These are phyloP conservation scores for Leishmania lainsoni DNA, from an alignment of 208 protist genomes.

Conservation along the genomic window DNA sequence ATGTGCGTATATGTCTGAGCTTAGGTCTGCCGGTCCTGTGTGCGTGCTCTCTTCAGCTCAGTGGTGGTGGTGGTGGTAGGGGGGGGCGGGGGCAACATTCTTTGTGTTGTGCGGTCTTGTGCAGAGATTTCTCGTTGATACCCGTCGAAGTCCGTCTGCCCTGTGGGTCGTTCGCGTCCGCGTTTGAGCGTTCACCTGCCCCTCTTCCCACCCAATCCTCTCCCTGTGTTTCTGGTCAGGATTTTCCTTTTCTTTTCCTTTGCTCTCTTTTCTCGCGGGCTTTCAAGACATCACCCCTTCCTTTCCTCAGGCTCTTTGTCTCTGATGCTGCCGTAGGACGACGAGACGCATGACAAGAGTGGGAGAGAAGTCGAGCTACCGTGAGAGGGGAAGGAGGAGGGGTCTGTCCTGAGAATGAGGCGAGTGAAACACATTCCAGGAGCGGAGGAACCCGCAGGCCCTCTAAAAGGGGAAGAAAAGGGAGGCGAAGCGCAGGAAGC, in stretches of 20 bases:
- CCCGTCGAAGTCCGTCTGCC: background rate
- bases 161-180: background rate
- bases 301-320: background rate
- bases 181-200: background rate
- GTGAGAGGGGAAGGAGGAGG: background rate
- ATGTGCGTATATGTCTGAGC: background rate
- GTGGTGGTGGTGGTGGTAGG: too few relatives aligned
- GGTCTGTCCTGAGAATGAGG: background rate
- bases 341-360: background rate
- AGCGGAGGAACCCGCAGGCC: background rate
- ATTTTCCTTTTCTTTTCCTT: background rate
- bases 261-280: background rate
- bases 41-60: background rate
- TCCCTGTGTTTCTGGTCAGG: background rate
- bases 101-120: background rate
- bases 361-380: background rate
- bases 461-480: background rate
- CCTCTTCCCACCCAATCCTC: background rate
- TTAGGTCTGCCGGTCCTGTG: background rate
- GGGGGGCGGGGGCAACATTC: background rate
- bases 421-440: background rate
- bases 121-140: background rate
- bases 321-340: background rate
- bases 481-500: background rate
- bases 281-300: background rate